Evolutionary conservation across 768 basidiomycete genomes (phyloP), one percentile per base, ranked within the genome.

Genomic region (Hirschioporus abietinus): DNA sequence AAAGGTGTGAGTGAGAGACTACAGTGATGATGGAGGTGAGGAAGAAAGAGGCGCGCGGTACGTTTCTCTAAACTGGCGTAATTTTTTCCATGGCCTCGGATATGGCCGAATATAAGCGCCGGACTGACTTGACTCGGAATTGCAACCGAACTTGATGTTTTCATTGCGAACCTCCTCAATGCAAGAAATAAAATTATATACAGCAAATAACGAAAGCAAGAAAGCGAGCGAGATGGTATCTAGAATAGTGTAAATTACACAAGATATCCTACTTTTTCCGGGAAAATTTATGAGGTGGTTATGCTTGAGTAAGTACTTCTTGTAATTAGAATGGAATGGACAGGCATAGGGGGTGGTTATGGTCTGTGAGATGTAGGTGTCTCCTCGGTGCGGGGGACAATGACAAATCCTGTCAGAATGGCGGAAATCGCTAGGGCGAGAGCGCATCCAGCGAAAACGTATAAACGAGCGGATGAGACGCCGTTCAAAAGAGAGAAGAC

Each of bases 401-500:
- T 81, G 24, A 85, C 72, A 10, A 78, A 71, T 7, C 81, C 84
- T 0, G 86, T 89, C 79, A 85, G 81, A 62, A 89, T 67, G 7
- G 88, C 81, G 15, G 89, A 86, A 64, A 87, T 79, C 1, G 80
- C 80, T 52, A 91, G 78, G 77, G 88, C 81, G 58, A 84, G 35
- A 12, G 88, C 79, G 68, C 88, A 82, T 1, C 83, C 87, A 1
- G 81, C 80, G 24, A 91, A 82, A 7, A 91, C 90, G 0, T 80
- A 78, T 42, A 81, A 77, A 8, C 89, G 83, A 18, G 89, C 88
- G 12, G 84, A 84, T 0, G 86, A 88, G 24, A 89, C 86, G 1
- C 89, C 90, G 1, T 86, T 89, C 70, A 91, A 74, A 30, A 91
- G 80, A 0, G 89, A 85, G 18, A 86, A 81, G 57, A 89, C 87